Percentiles rank a stretch among this genome's conserved stretches.
phyloP scores from a whole-genome alignment of 352 stramenopile species.

The Phytophthora agathidicida region DNA sequence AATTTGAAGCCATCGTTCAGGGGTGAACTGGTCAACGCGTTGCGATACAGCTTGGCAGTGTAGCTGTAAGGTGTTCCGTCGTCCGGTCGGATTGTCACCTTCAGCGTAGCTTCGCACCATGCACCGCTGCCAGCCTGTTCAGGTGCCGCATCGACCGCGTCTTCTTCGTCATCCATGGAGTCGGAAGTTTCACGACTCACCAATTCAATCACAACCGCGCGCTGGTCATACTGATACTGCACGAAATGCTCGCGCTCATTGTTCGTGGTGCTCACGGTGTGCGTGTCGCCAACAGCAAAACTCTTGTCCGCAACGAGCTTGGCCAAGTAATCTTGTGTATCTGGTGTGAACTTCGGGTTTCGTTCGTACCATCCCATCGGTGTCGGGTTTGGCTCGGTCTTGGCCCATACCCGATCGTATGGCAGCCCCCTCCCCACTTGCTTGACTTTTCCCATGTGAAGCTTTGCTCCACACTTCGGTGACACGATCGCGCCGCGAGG shows the following conservation, averaged over 20 bases:
- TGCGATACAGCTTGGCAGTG: constrained; percentile 60
- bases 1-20: constrained; percentile 23
- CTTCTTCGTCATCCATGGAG: neutral
- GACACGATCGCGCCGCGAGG: constrained; percentile 58
- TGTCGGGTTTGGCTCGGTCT: constrained; percentile 37
- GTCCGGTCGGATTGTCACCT: constrained; percentile 26
- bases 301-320: constrained; percentile 45
- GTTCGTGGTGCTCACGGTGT: constrained; percentile 34
- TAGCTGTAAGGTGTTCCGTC: constrained; percentile 35
- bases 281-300: constrained; percentile 45
- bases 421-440: constrained; percentile 50
- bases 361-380: constrained; percentile 46
- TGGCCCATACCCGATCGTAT: constrained; percentile 56
- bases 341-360: constrained; percentile 36
- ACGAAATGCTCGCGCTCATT: constrained; percentile 46
- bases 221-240: constrained; percentile 24
- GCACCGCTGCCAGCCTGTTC: constrained; percentile 10
- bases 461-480: constrained; percentile 47
- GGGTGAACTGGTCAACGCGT: constrained; percentile 30
- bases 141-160: neutral
- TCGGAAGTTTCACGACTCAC: constrained; percentile 28
- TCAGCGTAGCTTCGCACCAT: constrained; percentile 37
- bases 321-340: constrained; percentile 44
- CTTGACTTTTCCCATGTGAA: constrained; percentile 60
- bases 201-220: constrained; percentile 56